Evolutionary conservation across 75 land plant species (phyloP).

Genomic region (Larix kaempferi): DNA sequence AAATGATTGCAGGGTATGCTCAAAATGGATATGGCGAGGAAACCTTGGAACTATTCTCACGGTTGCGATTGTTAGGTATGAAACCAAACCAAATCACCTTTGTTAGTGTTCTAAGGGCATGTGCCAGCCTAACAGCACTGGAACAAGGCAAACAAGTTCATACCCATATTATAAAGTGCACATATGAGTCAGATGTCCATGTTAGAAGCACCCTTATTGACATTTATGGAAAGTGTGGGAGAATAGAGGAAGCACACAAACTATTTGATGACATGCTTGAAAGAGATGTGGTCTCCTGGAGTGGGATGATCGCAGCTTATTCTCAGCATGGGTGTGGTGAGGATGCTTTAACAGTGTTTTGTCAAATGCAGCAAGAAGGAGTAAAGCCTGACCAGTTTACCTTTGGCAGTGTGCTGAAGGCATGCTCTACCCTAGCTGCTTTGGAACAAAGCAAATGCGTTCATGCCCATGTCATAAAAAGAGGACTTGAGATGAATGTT

Average conservation of each 20-base stretch:
- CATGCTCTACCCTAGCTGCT: conserved; percentile 45
- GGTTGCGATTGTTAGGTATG: conserved; percentile 28
- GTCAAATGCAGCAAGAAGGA: conserved; percentile 38
- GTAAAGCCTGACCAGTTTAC: conserved; percentile 76
- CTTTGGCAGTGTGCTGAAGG: conserved; percentile 65
- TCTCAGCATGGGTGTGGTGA: conserved; percentile 76
- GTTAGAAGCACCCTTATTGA: conserved; percentile 57
- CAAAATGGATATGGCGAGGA: conserved; percentile 29
- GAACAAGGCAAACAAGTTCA: conserved; percentile 30
- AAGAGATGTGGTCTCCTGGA: conserved; percentile 63
- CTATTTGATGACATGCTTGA: conserved; percentile 41
- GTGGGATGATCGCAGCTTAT: conserved; percentile 67
- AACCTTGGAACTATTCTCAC: conserved; percentile 19
- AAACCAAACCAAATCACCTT: conserved; percentile 48
- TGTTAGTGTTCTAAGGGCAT: conserved; percentile 36
- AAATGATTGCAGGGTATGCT: conserved; percentile 62
- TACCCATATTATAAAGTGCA: conserved; percentile 26
- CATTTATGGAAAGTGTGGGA: conserved; percentile 55
- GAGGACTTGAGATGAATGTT: conserved; percentile 33
- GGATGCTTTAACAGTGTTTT: conserved; percentile 61
- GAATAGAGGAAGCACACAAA: conserved; percentile 35
- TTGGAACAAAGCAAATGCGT: conserved; percentile 39
- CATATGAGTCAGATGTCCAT: conserved; percentile 28
- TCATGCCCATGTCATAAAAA: conserved; percentile 41
- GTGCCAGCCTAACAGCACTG: conserved; percentile 37